These are phyloP conservation scores for Tuctoria greenei DNA, from an alignment of 176 grass and related monocot species.

Conservation along the genomic window DNA sequence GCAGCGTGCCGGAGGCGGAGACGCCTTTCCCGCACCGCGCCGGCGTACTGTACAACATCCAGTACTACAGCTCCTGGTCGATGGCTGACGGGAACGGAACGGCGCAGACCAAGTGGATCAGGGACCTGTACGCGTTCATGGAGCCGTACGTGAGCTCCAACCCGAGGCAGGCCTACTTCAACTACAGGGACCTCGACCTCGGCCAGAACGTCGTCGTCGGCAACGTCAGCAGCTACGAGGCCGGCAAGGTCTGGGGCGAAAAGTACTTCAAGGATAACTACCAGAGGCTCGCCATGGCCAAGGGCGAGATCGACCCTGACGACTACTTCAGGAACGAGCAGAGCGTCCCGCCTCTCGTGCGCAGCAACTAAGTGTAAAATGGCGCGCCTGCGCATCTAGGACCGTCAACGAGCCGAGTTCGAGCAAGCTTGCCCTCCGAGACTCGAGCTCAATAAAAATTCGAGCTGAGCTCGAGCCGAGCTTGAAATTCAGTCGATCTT, in stretches of 20 bases:
- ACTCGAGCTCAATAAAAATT: no score
- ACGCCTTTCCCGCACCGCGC: slow-evolving; percentile 54
- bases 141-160: slow-evolving; percentile 31
- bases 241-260: slow-evolving; percentile 38
- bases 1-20: slow-evolving; percentile 18
- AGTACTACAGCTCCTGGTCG: slow-evolving; percentile 48
- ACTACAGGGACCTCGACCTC: slow-evolving; percentile 55
- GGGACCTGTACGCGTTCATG: slow-evolving; percentile 45
- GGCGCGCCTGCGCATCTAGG: background rate
- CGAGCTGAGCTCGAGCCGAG: no score
- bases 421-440: no score
- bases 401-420: no score
- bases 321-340: slow-evolving; percentile 75
- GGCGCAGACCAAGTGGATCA: slow-evolving; percentile 30
- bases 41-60: slow-evolving; percentile 52
- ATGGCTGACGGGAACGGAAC: background rate
- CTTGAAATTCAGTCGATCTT: no score
- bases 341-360: slow-evolving; percentile 48
- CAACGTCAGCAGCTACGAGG: slow-evolving; percentile 37
- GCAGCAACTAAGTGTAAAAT: background rate
- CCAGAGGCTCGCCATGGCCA: slow-evolving; percentile 36
- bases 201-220: slow-evolving; percentile 37
- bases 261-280: slow-evolving; percentile 51
- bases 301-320: slow-evolving; percentile 37
- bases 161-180: slow-evolving; percentile 53